A percentile compares a stretch with the other conserved stretches of the same genome.
Conservation (phyloP, 1,139 yeast species). For the Nadsonia starkeyi-henricii region DNA sequence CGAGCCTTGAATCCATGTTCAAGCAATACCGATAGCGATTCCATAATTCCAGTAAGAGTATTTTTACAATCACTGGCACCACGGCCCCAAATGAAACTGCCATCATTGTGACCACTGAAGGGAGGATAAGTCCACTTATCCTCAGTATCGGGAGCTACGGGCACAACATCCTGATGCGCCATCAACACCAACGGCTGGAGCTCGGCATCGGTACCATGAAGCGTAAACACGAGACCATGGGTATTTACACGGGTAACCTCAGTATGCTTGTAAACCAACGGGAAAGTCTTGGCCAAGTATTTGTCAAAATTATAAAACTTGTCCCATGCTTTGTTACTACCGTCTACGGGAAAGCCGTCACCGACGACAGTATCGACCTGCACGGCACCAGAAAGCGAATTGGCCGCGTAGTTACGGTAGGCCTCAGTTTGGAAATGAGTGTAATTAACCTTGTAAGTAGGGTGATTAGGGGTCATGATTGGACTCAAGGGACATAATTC, state of each 20-base stretch:
- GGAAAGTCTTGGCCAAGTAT: slow-evolving; percentile 45
- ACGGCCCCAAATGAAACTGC: slow-evolving; percentile 42
- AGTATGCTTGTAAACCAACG: slow-evolving; percentile 35
- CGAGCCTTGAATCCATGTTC: slow-evolving; percentile 35
- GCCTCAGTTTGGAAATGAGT: neutral
- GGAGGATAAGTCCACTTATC: slow-evolving; percentile 58
- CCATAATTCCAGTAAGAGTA: slow-evolving; percentile 40
- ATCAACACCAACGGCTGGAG: slow-evolving; percentile 53
- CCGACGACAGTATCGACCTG: slow-evolving; percentile 47
- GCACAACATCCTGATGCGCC: slow-evolving; percentile 78
- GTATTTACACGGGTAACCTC: slow-evolving; percentile 46
- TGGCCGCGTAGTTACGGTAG: slow-evolving; percentile 7
- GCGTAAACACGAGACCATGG: slow-evolving; percentile 50
- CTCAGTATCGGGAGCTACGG: slow-evolving; percentile 48
- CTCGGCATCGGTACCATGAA: slow-evolving; percentile 40
- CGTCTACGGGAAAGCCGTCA: slow-evolving; percentile 36
- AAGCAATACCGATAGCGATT: slow-evolving; percentile 40
- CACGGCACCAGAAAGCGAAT: slow-evolving; percentile 33
- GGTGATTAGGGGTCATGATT: neutral
- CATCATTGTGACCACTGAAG: slow-evolving; percentile 54
- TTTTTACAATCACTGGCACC: slow-evolving; percentile 57
- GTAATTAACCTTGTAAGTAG: neutral
- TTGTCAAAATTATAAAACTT: slow-evolving; percentile 38
- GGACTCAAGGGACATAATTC: neutral
- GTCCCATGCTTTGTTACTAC: slow-evolving; percentile 25